Evolutionary conservation across 2,329 filamentous ascomycete genomes (phyloP), one percentile per base, ranked within the genome.

Genomic region (Sarocladiaceae sp.): DNA sequence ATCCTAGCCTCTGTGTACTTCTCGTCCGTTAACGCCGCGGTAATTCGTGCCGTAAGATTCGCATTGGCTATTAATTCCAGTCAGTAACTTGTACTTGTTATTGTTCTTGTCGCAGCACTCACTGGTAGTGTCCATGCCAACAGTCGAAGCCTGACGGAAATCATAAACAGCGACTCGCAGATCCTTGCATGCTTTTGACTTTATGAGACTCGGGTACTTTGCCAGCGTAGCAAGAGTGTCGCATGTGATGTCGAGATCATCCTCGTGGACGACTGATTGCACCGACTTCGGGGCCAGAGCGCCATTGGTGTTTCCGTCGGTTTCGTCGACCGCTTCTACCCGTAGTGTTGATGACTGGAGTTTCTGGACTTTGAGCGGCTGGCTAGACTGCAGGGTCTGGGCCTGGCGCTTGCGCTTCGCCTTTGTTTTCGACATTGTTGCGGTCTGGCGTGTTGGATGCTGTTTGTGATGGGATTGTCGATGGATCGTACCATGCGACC

Each of bases 241-340:
- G 52, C 86, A 74, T 1, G 84, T 80, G 53, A 87, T 80, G 42
- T 87, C 84, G 52, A 88, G 73, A 56, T 88, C 85, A 58, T 87
- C 83, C 15, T 75, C 71, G 2, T 81, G 81, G n/a, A 82, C 72
- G 54, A 85, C 66, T 0, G 76, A 73, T 50, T 75, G 70, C 3
- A 84, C 66, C 47, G 64, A 79, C 58, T 72, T 76, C n/a, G 77
- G 72, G 55, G 77, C 75, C n/a, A n/a, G n/a, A 57, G 54, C 4
- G 60, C 57, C 42, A 33, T 47, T 17, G 26, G 15, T 39, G 33
- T 63, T 63, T 42, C 71, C 69, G 26, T 71, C 65, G 12, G 71
- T 3, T 3, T 25, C 18, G 68, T 1, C 68, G 62, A 3, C 66
- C 63, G n/a, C 65, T 57, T 15, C 62, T 62, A 12, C 60, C 54